phyloP scores from a whole-genome alignment of 768 basidiomycete species.

The Phylloporus arenicola region DNA sequence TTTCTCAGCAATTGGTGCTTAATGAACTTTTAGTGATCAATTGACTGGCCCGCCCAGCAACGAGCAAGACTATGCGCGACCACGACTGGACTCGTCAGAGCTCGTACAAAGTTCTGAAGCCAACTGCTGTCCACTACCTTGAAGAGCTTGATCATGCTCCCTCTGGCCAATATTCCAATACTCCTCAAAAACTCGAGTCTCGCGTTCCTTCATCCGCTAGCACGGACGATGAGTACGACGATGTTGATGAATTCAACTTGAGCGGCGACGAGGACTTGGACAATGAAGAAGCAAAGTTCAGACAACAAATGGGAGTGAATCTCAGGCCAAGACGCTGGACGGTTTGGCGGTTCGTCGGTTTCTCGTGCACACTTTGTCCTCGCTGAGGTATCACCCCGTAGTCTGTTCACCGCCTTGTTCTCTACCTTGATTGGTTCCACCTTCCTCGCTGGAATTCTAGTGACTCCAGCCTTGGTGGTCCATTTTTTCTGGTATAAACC shows the following conservation, averaged over 20 bases:
- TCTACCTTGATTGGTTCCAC: constrained; percentile 71
- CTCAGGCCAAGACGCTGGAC: constrained; percentile 45
- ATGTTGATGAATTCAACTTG: constrained; percentile 63
- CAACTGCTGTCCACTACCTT: constrained; percentile 52
- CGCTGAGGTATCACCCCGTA: constrained; percentile 21
- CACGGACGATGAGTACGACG: constrained; percentile 57
- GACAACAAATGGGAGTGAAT: constrained; percentile 50
- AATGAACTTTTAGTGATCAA: too few species aligned
- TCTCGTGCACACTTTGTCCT: neutral
- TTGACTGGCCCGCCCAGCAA: neutral
- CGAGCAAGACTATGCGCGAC: constrained; percentile 6
- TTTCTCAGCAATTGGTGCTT: too few species aligned
- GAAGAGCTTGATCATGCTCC: constrained; percentile 34
- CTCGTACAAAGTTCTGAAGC: constrained; percentile 24
- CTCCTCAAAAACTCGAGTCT: constrained; percentile 32
- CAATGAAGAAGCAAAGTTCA: constrained; percentile 64
- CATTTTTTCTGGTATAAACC: constrained; percentile 69
- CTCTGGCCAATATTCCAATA: constrained; percentile 19
- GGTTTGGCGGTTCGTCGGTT: constrained; percentile 43
- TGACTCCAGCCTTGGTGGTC: constrained; percentile 56
- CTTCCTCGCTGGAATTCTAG: constrained; percentile 56
- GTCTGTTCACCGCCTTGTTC: constrained; percentile 57
- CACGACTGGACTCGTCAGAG: constrained; percentile 12
- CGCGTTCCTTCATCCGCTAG: constrained; percentile 41
- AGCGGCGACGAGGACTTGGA: constrained; percentile 71